A percentile compares a stretch with the other conserved stretches of the same genome.
These are phyloP conservation scores for Vitis amurensis DNA, from an alignment of 164 flowering plant genomes.

Conservation along the genomic window DNA sequence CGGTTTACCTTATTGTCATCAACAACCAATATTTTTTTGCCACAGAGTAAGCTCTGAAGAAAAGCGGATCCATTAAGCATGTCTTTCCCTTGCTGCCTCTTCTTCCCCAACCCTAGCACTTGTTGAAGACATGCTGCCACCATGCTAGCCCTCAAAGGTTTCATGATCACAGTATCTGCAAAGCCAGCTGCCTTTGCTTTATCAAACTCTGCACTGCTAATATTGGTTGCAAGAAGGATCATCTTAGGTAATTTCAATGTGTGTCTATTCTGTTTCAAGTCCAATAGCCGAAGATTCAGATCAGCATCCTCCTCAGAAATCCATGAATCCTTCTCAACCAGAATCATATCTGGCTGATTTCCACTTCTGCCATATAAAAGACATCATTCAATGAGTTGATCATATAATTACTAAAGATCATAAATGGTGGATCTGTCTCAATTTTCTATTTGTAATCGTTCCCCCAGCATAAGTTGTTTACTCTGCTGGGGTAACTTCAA, in stretches of 20 bases:
- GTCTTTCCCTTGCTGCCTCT: slow-evolving; percentile 46
- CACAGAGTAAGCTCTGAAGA: slow-evolving; percentile 57
- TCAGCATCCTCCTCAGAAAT: slow-evolving; percentile 38
- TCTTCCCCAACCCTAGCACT: slow-evolving; percentile 60
- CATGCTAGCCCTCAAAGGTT: slow-evolving; percentile 87
- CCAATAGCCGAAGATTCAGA: slow-evolving; percentile 22
- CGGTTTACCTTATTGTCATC: slow-evolving; percentile 90
- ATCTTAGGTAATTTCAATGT: slow-evolving; percentile 43
- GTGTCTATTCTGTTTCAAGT: slow-evolving; percentile 43
- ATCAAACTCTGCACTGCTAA: slow-evolving; percentile 46
- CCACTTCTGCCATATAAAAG: slow-evolving; percentile 33
- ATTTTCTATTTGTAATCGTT: too few relatives aligned
- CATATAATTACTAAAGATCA: neutral
- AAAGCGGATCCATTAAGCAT: slow-evolving; percentile 37
- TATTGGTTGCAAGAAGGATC: slow-evolving; percentile 78
- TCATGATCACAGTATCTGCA: slow-evolving; percentile 74
- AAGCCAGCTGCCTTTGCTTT: slow-evolving; percentile 77
- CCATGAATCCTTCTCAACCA: slow-evolving; percentile 89
- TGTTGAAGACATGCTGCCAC: slow-evolving; percentile 87
- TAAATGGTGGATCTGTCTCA: neutral
- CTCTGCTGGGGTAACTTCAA: too few relatives aligned
- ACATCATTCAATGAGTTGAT: slow-evolving; percentile 5
- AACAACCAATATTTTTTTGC: slow-evolving; percentile 85
- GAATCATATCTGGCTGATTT: slow-evolving; percentile 57
- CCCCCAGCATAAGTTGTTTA: too few relatives aligned